Evolutionary conservation across 2,329 filamentous ascomycete genomes (phyloP).

Genomic region (Penicillium nordicum): DNA sequence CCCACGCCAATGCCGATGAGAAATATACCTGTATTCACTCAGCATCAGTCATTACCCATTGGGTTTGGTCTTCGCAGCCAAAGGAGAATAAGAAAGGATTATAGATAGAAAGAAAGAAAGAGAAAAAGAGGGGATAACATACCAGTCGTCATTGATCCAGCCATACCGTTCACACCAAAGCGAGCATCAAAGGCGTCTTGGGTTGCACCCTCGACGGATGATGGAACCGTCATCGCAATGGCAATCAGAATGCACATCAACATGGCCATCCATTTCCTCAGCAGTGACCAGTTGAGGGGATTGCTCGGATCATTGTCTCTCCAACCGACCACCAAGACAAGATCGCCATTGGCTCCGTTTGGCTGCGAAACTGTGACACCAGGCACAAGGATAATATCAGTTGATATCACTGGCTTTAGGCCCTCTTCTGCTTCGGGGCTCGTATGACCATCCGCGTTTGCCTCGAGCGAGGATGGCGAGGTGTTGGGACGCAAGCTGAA

Average conservation of each 20-base stretch:
- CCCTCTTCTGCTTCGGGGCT: neutral
- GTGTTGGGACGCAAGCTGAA: neutral
- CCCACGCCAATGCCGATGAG: slow-evolving; percentile 49
- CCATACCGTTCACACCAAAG: slow-evolving; percentile 11
- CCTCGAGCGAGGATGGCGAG: neutral
- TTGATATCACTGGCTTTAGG: neutral
- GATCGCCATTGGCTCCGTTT: neutral
- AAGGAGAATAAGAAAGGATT: neutral
- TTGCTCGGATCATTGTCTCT: slow-evolving; percentile 14
- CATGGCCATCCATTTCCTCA: slow-evolving; percentile 12
- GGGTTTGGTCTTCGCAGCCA: neutral
- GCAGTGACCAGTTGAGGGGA: slow-evolving; percentile 7
- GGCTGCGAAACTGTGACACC: neutral
- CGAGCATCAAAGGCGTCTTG: slow-evolving; percentile 9
- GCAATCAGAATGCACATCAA: slow-evolving; percentile 9
- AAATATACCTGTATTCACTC: neutral
- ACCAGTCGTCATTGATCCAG: slow-evolving; percentile 15
- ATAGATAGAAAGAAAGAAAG: too few relatives aligned
- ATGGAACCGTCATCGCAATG: slow-evolving; percentile 12
- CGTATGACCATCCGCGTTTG: neutral
- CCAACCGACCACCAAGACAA: slow-evolving; percentile 1
- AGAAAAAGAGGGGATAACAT: neutral
- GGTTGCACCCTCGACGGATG: slow-evolving; percentile 11
- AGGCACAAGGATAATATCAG: neutral
- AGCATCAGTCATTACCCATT: neutral